A percentile compares a stretch with the other conserved stretches of the same genome.
These are phyloP conservation scores for Keithomyces neogunnii DNA, from an alignment of 2,329 filamentous ascomycete genomes.

Conservation along the genomic window DNA sequence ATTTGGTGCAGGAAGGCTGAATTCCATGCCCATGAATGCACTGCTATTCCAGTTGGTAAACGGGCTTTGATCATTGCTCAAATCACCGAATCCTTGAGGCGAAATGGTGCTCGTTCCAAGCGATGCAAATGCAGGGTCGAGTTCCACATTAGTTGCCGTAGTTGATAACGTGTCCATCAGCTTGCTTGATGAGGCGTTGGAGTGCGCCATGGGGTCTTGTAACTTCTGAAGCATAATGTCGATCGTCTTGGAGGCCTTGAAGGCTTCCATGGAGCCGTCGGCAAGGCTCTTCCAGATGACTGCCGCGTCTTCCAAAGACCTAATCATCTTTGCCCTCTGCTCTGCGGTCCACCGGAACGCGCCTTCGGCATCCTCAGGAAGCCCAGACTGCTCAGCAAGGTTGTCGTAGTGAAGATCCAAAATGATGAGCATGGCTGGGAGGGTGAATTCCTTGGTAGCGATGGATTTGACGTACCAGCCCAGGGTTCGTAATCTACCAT, in stretches of 20 bases:
- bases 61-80: conserved; percentile 17
- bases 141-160: conserved; percentile 30
- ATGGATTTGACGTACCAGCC: conserved; percentile 74
- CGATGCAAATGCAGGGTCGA: conserved; percentile 17
- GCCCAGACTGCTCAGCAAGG: conserved; percentile 33
- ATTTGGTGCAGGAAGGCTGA: conserved; percentile 25
- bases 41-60: conserved; percentile 29
- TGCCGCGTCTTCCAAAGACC: conserved; percentile 61
- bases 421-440: conserved; percentile 77
- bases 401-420: conserved; percentile 72
- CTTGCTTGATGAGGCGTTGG: conserved; percentile 7
- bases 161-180: conserved; percentile 16
- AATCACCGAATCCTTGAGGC: conserved; percentile 16
- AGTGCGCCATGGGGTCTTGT: conserved; percentile 21
- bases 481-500: conserved; percentile 62
- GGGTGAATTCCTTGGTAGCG: conserved; percentile 75
- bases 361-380: conserved; percentile 31
- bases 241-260: conserved; percentile 75
- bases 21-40: conserved; percentile 36
- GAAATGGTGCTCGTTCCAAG: conserved; percentile 13
- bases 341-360: conserved; percentile 47
- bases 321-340: conserved; percentile 67
- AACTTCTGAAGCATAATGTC: conserved; percentile 79
- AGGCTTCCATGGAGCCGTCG: conserved; percentile 78
- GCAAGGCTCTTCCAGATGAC: conserved; percentile 74